These are phyloP conservation scores for Hypericum androsaemum DNA, from an alignment of 345 rosid species.

Conservation along the genomic window DNA sequence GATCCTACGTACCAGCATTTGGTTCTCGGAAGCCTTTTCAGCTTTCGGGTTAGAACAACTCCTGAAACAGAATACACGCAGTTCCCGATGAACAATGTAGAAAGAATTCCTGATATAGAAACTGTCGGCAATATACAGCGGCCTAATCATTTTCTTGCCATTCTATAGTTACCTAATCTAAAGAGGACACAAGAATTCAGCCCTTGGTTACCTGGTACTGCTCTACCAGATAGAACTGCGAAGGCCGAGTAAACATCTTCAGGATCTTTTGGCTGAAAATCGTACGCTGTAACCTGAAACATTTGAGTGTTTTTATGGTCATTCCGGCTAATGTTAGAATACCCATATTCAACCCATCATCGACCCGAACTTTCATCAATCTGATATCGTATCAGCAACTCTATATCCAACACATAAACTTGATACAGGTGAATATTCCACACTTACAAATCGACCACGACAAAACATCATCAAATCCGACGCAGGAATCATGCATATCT, in stretches of 20 bases:
- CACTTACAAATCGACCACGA: too few relatives aligned
- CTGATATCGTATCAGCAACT: too few relatives aligned
- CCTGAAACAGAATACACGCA: conserved; percentile 40
- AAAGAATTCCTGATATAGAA: neutral
- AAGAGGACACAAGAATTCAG: too few relatives aligned
- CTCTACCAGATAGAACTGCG: conserved; percentile 40
- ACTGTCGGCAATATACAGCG: neutral
- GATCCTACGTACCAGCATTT: conserved; percentile 76
- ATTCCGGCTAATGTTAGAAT: neutral
- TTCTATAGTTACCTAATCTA: neutral
- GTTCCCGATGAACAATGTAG: too few relatives aligned
- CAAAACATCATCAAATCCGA: too few relatives aligned
- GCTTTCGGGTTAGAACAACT: conserved; percentile 35
- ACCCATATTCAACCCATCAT: too few relatives aligned
- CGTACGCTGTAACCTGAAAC: conserved; percentile 32
- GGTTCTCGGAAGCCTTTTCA: conserved; percentile 44
- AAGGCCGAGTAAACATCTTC: conserved; percentile 39
- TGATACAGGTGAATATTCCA: too few relatives aligned
- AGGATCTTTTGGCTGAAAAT: conserved; percentile 60
- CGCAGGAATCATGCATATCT: too few relatives aligned
- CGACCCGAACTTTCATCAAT: too few relatives aligned
- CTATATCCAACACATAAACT: too few relatives aligned
- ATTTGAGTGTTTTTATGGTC: neutral
- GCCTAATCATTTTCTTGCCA: neutral
- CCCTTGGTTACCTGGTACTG: conserved; percentile 34